Evolutionary conservation across 2,329 filamentous ascomycete species (phyloP), one percentile per base, ranked within the genome.

Genomic region (Diaporthe sp.): DNA sequence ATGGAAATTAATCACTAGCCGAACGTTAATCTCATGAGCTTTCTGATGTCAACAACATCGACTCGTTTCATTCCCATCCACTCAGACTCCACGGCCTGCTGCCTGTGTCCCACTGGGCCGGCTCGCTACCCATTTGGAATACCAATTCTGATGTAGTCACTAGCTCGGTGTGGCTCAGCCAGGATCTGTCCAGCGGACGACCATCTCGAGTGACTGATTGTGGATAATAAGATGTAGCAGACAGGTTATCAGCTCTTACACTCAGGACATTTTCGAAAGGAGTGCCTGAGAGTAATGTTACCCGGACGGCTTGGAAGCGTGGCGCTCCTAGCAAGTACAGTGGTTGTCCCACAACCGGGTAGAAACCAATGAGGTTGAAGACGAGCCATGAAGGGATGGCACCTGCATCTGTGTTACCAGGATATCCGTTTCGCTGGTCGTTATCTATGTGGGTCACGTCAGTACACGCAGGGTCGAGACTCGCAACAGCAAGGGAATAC

Each of bases 321-420:
- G 86, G 86, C 15, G 83, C 85, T 7, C 83, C 83, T 1, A 87
- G 78, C 5, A 88, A 79, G 77, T 88, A 88, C 0, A 86, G 81
- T 0, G 85, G 83, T 30, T 87, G 86, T 0, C 85, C 86, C 32
- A 86, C 84, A 2, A 88, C 80, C 0, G 86, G 86, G 76, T 87
- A 88, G 13, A 88, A 76, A 0, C 87, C 87, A 0, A 88, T 76
- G 79, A 89, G 85, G 73, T 87, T 84, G 84, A 85, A 89, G 0
- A 88, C 76, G 4, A 88, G 79, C 87, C 86, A 89, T 58, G 84
- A 86, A 56, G 87, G 86, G 76, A 88, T 79, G 1, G 86, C 86
- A 0, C 86, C 85, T 1, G 83, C 84, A 76, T 87, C 85, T 12
- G 81, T 85, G 70, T 87, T 87, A 0, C 85, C 86, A 0, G 85